Percentiles rank a stretch among this genome's conserved stretches.
These are phyloP conservation scores for Epichloe sibirici DNA, from an alignment of 2,329 filamentous ascomycete genomes.

Conservation along the genomic window DNA sequence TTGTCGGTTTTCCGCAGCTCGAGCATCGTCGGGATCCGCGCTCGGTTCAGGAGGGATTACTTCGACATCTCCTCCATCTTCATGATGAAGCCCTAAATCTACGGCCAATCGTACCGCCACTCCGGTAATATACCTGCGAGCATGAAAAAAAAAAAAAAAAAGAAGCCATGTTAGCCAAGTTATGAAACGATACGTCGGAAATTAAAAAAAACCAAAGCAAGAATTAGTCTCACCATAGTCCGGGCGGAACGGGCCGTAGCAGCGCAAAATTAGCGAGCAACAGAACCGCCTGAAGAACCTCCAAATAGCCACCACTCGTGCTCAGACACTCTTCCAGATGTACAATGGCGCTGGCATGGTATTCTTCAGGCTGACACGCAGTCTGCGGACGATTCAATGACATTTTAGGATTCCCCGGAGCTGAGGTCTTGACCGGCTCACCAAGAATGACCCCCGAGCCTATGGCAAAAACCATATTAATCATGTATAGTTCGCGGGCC, in stretches of 20 bases:
- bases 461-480: slow-evolving; percentile 96
- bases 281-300: slow-evolving; percentile 88
- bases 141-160: neutral
- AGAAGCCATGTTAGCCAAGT: neutral
- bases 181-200: too few species aligned
- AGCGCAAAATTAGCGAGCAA: slow-evolving; percentile 85
- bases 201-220: neutral
- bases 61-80: slow-evolving; percentile 61
- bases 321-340: slow-evolving; percentile 81
- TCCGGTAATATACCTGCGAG: slow-evolving; percentile 69
- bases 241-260: slow-evolving; percentile 79
- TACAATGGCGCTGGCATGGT: slow-evolving; percentile 87
- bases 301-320: slow-evolving; percentile 75
- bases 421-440: slow-evolving; percentile 39
- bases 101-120: slow-evolving; percentile 84
- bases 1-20: slow-evolving; percentile 7
- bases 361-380: slow-evolving; percentile 77
- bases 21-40: slow-evolving; percentile 18
- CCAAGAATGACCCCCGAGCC: slow-evolving; percentile 85
- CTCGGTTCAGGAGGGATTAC: slow-evolving; percentile 37
- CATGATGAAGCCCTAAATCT: slow-evolving; percentile 84
- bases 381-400: slow-evolving; percentile 18
- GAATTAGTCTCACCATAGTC: slow-evolving; percentile 54
- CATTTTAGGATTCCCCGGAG: slow-evolving; percentile 20
- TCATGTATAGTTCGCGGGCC: slow-evolving; percentile 75